Evolutionary conservation across 1,284 basidiomycete genomes (phyloP), one percentile per base, ranked within the genome.

Genomic region (Ceratobasidium papillatum): DNA sequence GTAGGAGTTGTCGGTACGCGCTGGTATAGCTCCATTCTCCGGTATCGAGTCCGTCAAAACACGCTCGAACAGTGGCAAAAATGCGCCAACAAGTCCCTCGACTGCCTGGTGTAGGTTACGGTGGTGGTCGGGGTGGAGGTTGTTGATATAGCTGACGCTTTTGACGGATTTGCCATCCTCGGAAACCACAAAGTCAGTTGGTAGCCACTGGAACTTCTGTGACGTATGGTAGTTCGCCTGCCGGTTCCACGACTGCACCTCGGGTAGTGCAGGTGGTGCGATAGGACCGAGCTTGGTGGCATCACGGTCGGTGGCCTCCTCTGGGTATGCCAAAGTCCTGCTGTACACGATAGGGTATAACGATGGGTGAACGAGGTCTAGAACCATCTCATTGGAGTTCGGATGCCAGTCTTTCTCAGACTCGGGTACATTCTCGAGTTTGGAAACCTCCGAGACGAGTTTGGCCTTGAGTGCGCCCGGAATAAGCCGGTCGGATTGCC

Each of bases 101-200:
- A 88, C 80, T 19, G 78, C 78, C 12, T 63, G 51, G 78, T 87
- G 86, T 22, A 86, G 78, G 1, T 76, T 47, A 0, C 75, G 75
- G 47, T 83, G 47, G 1, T 54, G 78, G 9, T 76, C 76, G 11
- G 85, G 86, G 74, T 88, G 80, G 22, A 89, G 78, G 74, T 87
- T 86, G 80, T 88, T 88, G 80, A 89, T 87, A 80, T 88, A 89
- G 4, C 84, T 84, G 14, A 81, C 76, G n/a, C 85, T 84, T 74
- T 80, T 79, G 22, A 81, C 83, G 34, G 73, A 38, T 22, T 68
- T 30, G 71, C 75, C 80, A 3, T 80, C 73, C 4, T 78, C 68
- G 14, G 83, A 82, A 36, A 88, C 79, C 41, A 76, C 78, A 32
- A 87, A 84, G 51, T 85, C 82, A 3, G 87, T 83, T 4, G 88